Evolutionary conservation across 1,139 yeast species (phyloP).

Genomic region (Diutina sp.): DNA sequence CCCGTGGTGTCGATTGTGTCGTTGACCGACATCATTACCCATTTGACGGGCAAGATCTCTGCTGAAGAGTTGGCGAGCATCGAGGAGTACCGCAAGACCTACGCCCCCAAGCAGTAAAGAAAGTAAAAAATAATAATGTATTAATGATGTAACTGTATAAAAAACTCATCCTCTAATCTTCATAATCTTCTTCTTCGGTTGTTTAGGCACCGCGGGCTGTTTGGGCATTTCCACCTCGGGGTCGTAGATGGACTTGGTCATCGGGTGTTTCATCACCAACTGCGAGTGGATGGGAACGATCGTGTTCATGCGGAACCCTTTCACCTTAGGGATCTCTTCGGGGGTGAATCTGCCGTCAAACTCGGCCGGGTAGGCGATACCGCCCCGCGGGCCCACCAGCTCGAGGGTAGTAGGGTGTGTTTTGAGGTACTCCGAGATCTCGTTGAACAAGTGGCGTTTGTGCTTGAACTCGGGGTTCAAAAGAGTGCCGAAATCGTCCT

Average conservation of each 20-base stretch:
- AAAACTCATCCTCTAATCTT: slow-evolving; percentile 26
- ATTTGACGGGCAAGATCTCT: slow-evolving; percentile 42
- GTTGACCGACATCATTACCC: slow-evolving; percentile 59
- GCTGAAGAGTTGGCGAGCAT: slow-evolving; percentile 42
- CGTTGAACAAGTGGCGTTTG: slow-evolving; percentile 56
- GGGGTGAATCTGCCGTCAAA: slow-evolving; percentile 39
- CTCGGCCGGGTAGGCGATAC: slow-evolving; percentile 53
- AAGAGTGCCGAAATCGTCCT: slow-evolving; percentile 27
- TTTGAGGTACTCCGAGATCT: slow-evolving; percentile 49
- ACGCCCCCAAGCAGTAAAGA: slow-evolving; percentile 23
- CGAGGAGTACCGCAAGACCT: slow-evolving; percentile 44
- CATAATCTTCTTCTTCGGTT: slow-evolving; percentile 40
- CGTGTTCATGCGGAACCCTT: slow-evolving; percentile 75
- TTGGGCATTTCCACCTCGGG: slow-evolving; percentile 31
- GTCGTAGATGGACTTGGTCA: slow-evolving; percentile 60
- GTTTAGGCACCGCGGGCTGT: slow-evolving; percentile 22
- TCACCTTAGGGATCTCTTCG: slow-evolving; percentile 52
- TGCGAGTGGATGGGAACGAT: slow-evolving; percentile 79
- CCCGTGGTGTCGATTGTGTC: slow-evolving; percentile 79
- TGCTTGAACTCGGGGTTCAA: slow-evolving; percentile 28
- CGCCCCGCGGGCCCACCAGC: slow-evolving; percentile 38
- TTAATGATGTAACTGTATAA: not conserved
- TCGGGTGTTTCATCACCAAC: slow-evolving; percentile 73
- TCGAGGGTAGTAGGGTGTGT: slow-evolving; percentile 59
- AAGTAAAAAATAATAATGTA: not conserved